These are phyloP conservation scores for Bauhinia variegata DNA, from an alignment of 306 rosid species.

Conservation along the genomic window DNA sequence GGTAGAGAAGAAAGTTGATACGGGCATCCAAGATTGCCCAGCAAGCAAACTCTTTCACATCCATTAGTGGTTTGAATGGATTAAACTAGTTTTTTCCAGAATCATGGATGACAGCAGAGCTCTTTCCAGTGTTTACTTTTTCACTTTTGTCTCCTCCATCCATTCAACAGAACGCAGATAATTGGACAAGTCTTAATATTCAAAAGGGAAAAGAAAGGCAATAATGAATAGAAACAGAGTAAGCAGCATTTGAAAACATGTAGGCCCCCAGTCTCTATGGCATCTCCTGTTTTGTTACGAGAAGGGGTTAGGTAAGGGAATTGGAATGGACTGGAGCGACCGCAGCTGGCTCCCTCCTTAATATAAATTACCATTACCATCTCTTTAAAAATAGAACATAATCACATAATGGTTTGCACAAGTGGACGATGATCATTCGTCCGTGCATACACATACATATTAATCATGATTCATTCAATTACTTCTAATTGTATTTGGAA, in stretches of 20 bases:
- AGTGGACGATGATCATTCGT: not conserved
- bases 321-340: not conserved
- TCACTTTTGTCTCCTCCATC: not conserved
- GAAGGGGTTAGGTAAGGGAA: constrained; percentile 6
- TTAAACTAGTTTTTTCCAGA: too few species aligned
- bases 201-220: too few species aligned
- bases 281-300: not conserved
- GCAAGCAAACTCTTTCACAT: too few species aligned
- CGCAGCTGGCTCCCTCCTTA: too few species aligned
- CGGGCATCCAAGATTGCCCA: not conserved
- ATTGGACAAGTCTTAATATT: not conserved
- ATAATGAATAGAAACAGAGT: too few species aligned
- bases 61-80: not conserved
- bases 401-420: too few species aligned
- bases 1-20: too few species aligned
- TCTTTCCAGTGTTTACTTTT: constrained; percentile 10
- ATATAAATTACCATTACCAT: not conserved
- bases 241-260: too few species aligned
- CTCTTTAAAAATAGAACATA: too few species aligned
- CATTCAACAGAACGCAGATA: too few species aligned
- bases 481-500: too few species aligned
- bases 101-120: constrained; percentile 32
- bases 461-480: not conserved
- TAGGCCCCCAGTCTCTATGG: too few species aligned
- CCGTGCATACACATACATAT: not conserved